Evolutionary conservation across 805 yeast genomes (phyloP), one percentile per base, ranked within the genome.

Genomic region (Cyberlindnera lachancei): DNA sequence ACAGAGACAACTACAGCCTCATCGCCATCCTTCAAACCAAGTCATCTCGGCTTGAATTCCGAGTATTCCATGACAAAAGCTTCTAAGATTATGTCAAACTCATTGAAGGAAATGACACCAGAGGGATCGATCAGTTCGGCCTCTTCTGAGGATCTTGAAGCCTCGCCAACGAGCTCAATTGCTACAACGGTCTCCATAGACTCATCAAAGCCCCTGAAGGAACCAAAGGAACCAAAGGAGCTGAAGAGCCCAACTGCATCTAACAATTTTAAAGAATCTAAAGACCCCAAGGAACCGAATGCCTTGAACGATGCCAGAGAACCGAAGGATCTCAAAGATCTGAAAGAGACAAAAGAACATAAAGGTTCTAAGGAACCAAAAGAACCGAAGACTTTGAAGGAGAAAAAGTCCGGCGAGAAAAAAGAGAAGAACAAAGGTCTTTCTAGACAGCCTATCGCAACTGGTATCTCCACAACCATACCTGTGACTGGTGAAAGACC

Each of bases 401-500:
- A 45, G 34, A 46, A 38, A 13, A 40, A 42, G 25, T 35, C 31
- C 16, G 31, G 33, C n/a, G 39, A 37, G 13, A 50, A 50, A 31
- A 44, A 46, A 27, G 45, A 42, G 25, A 48, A 45, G 35, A 44
- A 42, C 23, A 48, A 48, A 31, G 41, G 44, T 5, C 42, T 51
- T 3, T 31, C 48, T 16, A 47, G 50, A 33, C 50, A 48, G 15
- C 50, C 52, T 13, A 45, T 48, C 25, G 82, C 82, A 3, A 75
- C 82, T 24, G 84, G 86, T 30, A 78, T 82, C 23, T 77, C 88
- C 11, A 79, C 87, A 27, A 72, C 82, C 3, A 80, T 82, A 36
- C 92, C 92, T 2, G 83, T 82, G 6, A 79, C 88, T 11, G 90
- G 90, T 23, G 78, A 72, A 40, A 61, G 79, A 42, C 87, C 88